Base-by-base conservation (phyloP, 352 stramenopile species). In the Peronospora farinosa region DNA sequence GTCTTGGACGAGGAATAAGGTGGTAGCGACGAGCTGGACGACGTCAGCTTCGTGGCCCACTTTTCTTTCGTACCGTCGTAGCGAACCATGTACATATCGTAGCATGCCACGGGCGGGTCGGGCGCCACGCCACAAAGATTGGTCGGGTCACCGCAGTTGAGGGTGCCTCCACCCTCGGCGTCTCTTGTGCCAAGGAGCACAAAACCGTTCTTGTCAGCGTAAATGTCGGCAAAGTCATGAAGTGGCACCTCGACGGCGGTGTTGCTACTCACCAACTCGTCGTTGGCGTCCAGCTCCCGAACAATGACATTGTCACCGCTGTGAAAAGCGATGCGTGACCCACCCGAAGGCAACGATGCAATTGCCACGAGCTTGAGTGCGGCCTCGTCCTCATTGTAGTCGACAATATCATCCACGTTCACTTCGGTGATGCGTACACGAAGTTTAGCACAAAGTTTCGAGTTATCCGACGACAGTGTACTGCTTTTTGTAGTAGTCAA, bases 81-180 rank as follows among this genome's bases (percentile, higher is more conserved):
- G 12, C 69, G 69, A 17, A 71, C 63, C 38, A 84, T 27, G 60
- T 84, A 78, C 69, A 84, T 84, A 57, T 81, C 69, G 50, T 77
- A 84, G 49, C 73, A 84, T 12, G 73, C 47, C 13, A 68, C 54
- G 0, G 67, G 40, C 8, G 69, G 67, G 54, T 37, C 68, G 8
- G 73, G 68, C 3, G 65, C 62, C 1, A 61, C 32, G 5, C 69
- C 69, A 33, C 72, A 84, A 7, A 84, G 38, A 57, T 84, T 84
- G 33, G 61, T 68, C 17, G 67, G 67, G 54, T 73, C 76, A 19
- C 72, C 72, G 19, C 72, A 84, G 57, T 84, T 79, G 25, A 78
- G 57, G n/a, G 67, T 84, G 36, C 69, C 72, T 25, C 72, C 72
- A 0, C 69, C 72, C 40, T 78, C 36, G 1, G 72, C 72, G 32